phyloP scores from a whole-genome alignment of 768 basidiomycete species.

The Leucosporidium creatinivorum region DNA sequence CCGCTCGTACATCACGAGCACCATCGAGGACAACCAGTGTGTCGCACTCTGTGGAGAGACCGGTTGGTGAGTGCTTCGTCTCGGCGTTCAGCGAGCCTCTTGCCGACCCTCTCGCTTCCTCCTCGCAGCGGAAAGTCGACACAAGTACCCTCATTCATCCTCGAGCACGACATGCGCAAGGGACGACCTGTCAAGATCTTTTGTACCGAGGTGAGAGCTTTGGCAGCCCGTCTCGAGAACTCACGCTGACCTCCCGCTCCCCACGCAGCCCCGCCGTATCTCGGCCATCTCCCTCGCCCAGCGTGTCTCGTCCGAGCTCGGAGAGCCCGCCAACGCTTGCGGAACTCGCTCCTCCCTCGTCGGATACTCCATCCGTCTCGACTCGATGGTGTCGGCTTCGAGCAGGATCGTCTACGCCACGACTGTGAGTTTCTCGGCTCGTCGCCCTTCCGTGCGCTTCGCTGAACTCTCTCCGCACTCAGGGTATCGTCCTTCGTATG shows the following conservation, averaged over 20 bases:
- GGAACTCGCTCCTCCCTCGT: slow-evolving; percentile 73
- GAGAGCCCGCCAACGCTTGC: slow-evolving; percentile 68
- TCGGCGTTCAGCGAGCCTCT: slow-evolving; percentile 37
- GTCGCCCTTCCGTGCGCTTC: background rate
- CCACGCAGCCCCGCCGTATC: slow-evolving; percentile 64
- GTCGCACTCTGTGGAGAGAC: slow-evolving; percentile 81
- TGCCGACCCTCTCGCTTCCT: slow-evolving; percentile 12
- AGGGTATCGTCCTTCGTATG: slow-evolving; percentile 91
- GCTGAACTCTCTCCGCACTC: background rate
- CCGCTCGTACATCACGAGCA: slow-evolving; percentile 61
- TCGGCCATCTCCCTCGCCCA: slow-evolving; percentile 93
- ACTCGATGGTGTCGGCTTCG: slow-evolving; percentile 42
- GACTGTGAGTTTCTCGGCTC: slow-evolving; percentile 28
- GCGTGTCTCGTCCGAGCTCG: slow-evolving; percentile 85
- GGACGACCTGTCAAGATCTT: slow-evolving; percentile 83
- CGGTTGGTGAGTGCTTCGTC: slow-evolving; percentile 52
- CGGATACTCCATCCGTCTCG: slow-evolving; percentile 89
- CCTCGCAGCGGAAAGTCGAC: slow-evolving; percentile 81
- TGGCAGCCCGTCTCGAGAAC: background rate
- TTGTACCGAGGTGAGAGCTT: slow-evolving; percentile 62
- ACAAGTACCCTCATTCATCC: slow-evolving; percentile 85
- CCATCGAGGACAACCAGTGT: slow-evolving; percentile 67
- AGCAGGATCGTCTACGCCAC: slow-evolving; percentile 37
- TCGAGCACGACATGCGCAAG: slow-evolving; percentile 75
- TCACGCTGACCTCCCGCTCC: background rate